A percentile compares a stretch with the other conserved stretches of the same genome.
Conservation (phyloP, 129 eudicot genomes). For the Flaveria bidentis region DNA sequence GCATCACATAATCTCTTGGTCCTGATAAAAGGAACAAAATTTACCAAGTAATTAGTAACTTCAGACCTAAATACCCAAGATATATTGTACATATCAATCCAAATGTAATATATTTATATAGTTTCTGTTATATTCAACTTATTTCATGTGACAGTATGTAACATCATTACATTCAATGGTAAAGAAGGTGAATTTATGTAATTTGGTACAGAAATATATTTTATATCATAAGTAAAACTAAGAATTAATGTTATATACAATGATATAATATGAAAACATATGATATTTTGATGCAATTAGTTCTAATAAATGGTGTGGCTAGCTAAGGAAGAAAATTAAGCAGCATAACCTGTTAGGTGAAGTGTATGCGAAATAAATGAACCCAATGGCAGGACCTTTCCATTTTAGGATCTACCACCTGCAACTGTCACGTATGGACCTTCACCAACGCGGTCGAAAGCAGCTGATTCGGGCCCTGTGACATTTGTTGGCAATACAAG, state of each 20-base stretch:
- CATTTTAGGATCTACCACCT: conserved; percentile 52
- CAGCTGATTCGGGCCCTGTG: conserved; percentile 41
- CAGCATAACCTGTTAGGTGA: conserved; percentile 41
- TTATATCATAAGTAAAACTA: too few relatives aligned
- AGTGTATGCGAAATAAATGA: conserved; percentile 43
- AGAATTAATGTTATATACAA: neutral
- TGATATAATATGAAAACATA: neutral
- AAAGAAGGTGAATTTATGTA: neutral
- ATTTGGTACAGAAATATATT: too few relatives aligned
- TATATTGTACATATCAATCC: neutral
- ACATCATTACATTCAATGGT: neutral
- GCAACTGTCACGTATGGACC: conserved; percentile 45
- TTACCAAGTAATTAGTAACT: neutral
- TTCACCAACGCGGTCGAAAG: conserved; percentile 39
- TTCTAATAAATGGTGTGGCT: neutral
- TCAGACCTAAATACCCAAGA: neutral
- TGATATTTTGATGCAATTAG: neutral
- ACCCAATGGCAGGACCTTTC: conserved; percentile 35
- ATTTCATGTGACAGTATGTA: neutral
- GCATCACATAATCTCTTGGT: conserved; percentile 46
- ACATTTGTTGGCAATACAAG: conserved; percentile 33
- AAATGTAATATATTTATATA: too few relatives aligned
- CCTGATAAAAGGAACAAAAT: conserved; percentile 12
- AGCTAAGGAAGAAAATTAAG: neutral
- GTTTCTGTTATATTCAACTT: too few relatives aligned